Conservation (phyloP, 1,139 yeast genomes). For the Suzukiozyma palmioleophila region DNA sequence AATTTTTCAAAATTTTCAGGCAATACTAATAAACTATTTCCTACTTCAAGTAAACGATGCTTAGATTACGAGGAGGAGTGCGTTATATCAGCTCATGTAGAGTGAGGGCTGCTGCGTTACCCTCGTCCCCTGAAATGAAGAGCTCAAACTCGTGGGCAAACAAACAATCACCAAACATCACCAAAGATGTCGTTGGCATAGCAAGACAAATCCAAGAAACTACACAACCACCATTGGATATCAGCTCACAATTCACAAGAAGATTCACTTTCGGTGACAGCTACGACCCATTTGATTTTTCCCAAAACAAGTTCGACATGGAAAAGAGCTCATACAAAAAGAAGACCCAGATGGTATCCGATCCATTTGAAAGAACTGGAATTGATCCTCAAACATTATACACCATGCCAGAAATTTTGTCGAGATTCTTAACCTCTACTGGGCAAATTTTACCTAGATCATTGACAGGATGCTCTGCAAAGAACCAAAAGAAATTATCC, state of each 20-base stretch:
- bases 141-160: slow-evolving; percentile 25
- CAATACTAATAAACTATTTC: no score
- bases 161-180: slow-evolving; percentile 9
- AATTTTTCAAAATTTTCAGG: no score
- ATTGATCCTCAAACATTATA: slow-evolving; percentile 64
- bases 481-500: slow-evolving; percentile 60
- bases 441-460: slow-evolving; percentile 67
- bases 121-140: slow-evolving; percentile 33
- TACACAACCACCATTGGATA: slow-evolving; percentile 21
- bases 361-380: slow-evolving; percentile 51
- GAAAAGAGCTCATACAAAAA: slow-evolving; percentile 17
- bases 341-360: slow-evolving; percentile 4
- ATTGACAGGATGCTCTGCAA: slow-evolving; percentile 59
- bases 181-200: slow-evolving; percentile 21
- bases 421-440: slow-evolving; percentile 53
- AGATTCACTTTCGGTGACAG: slow-evolving; percentile 41
- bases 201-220: slow-evolving; percentile 24
- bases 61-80: background rate
- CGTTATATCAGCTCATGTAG: slow-evolving; percentile 4
- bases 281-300: slow-evolving; percentile 75
- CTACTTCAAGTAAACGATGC: background rate
- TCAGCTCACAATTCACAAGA: slow-evolving; percentile 27
- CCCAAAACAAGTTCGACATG: slow-evolving; percentile 48
- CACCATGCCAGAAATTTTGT: slow-evolving; percentile 59
- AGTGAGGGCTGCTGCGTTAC: slow-evolving; percentile 11